Evolutionary conservation across 1,284 basidiomycete species (phyloP), one percentile per base, ranked within the genome.

Genomic region (Cutaneotrichosporon spelunceum): DNA sequence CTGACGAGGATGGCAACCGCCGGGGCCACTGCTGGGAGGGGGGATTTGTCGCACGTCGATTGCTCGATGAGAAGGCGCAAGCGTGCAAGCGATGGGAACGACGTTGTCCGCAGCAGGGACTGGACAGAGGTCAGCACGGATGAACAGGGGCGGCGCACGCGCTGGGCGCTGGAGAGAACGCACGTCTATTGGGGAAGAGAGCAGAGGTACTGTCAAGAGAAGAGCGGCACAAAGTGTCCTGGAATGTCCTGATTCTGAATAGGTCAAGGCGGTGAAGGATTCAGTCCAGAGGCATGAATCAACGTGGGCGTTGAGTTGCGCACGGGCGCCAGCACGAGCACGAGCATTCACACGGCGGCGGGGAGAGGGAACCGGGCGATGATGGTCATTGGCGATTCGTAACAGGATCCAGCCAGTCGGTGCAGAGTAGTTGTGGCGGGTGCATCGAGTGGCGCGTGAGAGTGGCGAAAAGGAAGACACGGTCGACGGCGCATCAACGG

Each of bases 201-300:
- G 16, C 36, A 6, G 30, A 11, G 8, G 13, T 33, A 33, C 13
- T 11, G 36, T 39, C 16, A 19, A 19, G 14, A 24, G 47, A 27
- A 26, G 47, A 24, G 27, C 27, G 47, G 44, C n/a, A n/a, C n/a
- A n/a, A n/a, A 48, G 14, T 26, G 47, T 26, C 48, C 48, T 49
- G 27, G 48, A 49, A 4, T 49, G 48, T 49, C 48, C 48, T 49
- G 24, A 49, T 29, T 29, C 6, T 13, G n/a, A 49, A 29, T 14
- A 27, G 48, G 48, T n/a, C 48, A 49, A 49, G 26, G 48, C 48
- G 48, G 26, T 26, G 26, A 49, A 27, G 48, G 13, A 49, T 49
- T 27, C 27, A 23, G n/a, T 7, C 8, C 1, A 21, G n/a, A 45
- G 23, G 44, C 44, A 14, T 39, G 9, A 39, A 39, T 19, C n/a